A percentile compares a stretch with the other conserved stretches of the same genome.
These are phyloP conservation scores for Saccharomyces hybrid DNA, from an alignment of 1,139 yeast species.

Conservation along the genomic window DNA sequence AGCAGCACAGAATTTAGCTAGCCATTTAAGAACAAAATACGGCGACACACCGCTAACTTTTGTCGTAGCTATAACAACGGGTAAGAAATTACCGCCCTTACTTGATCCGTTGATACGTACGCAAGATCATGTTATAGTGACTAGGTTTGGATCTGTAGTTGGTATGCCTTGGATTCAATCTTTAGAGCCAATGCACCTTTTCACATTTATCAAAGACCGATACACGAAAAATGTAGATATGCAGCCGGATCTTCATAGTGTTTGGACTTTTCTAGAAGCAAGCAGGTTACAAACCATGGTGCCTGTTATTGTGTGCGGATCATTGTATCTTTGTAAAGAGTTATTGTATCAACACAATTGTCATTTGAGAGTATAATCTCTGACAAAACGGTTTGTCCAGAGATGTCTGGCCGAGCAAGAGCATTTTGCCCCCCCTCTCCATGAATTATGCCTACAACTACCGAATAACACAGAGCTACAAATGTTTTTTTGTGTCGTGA, in stretches of 20 bases:
- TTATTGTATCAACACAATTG: conserved; percentile 39
- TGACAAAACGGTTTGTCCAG: no score
- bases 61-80: conserved; percentile 66
- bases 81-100: conserved; percentile 52
- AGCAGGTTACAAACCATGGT: conserved; percentile 9
- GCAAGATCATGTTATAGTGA: conserved; percentile 52
- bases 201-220: conserved; percentile 27
- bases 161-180: conserved; percentile 89
- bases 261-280: background rate
- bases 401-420: no score
- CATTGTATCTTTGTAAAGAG: conserved; percentile 70
- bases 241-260: conserved; percentile 10
- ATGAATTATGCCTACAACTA: no score
- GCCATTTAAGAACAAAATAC: conserved; percentile 33
- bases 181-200: conserved; percentile 37
- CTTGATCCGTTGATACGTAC: conserved; percentile 44
- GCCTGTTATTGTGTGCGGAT: conserved; percentile 62
- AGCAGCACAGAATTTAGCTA: conserved; percentile 64
- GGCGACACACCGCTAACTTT: conserved; percentile 42
- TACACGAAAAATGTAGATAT: conserved; percentile 32
- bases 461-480: no score
- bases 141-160: conserved; percentile 61
- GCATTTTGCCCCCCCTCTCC: no score
- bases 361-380: background rate
- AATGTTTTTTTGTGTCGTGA: no score